A percentile compares a stretch with the other conserved stretches of the same genome.
These are phyloP conservation scores for Chlorella vulgaris DNA, from an alignment of 139 green algal genomes.

Conservation along the genomic window DNA sequence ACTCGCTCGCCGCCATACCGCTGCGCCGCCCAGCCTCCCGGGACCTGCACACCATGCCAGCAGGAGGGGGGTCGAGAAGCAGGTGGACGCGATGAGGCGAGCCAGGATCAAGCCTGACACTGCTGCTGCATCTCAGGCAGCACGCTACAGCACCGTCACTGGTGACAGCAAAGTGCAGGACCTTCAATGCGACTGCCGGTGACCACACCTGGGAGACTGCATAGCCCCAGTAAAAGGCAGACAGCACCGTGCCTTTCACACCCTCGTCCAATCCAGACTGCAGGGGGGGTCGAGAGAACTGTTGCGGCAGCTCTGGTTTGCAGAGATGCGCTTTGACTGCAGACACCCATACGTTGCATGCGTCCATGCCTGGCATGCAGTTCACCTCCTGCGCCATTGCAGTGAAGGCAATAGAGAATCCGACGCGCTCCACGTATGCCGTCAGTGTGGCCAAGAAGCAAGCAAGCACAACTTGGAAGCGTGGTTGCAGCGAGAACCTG, in stretches of 20 bases:
- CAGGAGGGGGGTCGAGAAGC: background rate
- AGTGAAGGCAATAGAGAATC: slow-evolving; percentile 97
- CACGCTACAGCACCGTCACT: too few relatives aligned
- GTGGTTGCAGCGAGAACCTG: slow-evolving; percentile 40
- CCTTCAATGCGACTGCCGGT: too few relatives aligned
- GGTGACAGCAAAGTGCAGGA: too few relatives aligned
- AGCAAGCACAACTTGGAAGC: slow-evolving; percentile 64
- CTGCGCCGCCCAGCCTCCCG: slow-evolving; percentile 92
- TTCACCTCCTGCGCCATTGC: slow-evolving; percentile 70
- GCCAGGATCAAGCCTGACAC: background rate
- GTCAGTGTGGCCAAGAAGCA: slow-evolving; percentile 90
- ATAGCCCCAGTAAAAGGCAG: slow-evolving; percentile 97
- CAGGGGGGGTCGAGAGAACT: too few relatives aligned
- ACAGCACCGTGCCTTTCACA: slow-evolving; percentile 92
- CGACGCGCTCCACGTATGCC: slow-evolving; percentile 93
- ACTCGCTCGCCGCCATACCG: slow-evolving; percentile 84
- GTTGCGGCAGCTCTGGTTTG: too few relatives aligned
- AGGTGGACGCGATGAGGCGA: background rate
- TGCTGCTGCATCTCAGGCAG: background rate
- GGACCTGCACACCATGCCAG: slow-evolving; percentile 67
- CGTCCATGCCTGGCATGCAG: too few relatives aligned
- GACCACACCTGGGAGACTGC: slow-evolving; percentile 82
- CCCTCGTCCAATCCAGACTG: slow-evolving; percentile 62
- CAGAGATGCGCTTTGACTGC: too few relatives aligned
- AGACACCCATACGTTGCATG: too few relatives aligned